Evolutionary conservation across 2,329 filamentous ascomycete species (phyloP).

Genomic region (Fusarium sp.): DNA sequence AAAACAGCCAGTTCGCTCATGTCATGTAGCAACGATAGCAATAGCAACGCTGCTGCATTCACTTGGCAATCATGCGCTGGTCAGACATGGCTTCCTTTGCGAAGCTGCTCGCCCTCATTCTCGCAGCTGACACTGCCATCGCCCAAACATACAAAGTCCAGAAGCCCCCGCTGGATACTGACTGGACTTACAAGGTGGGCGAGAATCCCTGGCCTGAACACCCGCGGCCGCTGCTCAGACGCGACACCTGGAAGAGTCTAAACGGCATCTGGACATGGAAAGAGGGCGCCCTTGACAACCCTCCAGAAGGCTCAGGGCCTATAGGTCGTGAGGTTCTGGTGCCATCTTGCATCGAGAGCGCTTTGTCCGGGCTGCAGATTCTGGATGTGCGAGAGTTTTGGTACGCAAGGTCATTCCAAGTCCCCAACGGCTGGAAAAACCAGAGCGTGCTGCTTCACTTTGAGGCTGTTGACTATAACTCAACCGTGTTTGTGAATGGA

Average conservation of each 20-base stretch:
- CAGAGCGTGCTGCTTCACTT: slow-evolving; percentile 22
- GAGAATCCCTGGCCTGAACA: slow-evolving; percentile 66
- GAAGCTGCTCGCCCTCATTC: slow-evolving; percentile 1
- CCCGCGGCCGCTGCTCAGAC: slow-evolving; percentile 64
- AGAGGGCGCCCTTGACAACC: slow-evolving; percentile 32
- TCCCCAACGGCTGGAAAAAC: slow-evolving; percentile 10
- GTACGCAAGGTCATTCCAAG: slow-evolving; percentile 52
- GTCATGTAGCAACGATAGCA: background rate
- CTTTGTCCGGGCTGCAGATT: slow-evolving; percentile 58
- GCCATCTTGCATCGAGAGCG: slow-evolving; percentile 57
- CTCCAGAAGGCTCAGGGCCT: slow-evolving; percentile 3
- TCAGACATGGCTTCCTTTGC: background rate
- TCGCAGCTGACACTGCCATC: background rate
- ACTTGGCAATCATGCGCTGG: slow-evolving; percentile 16
- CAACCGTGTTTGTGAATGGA: slow-evolving; percentile 23
- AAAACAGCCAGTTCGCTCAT: background rate
- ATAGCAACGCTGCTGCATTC: background rate
- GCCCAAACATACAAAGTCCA: slow-evolving; percentile 48
- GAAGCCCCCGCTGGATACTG: slow-evolving; percentile 57
- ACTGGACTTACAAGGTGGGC: slow-evolving; percentile 62
- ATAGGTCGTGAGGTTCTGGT: slow-evolving; percentile 52
- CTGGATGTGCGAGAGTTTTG: slow-evolving; percentile 55
- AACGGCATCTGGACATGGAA: slow-evolving; percentile 68
- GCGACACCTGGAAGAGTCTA: slow-evolving; percentile 63
- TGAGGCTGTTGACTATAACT: slow-evolving; percentile 32